A percentile compares a stretch with the other conserved stretches of the same genome.
Evolutionary conservation across 257 asterid species (phyloP).

Genomic region (Nicotiana sylvestris): DNA sequence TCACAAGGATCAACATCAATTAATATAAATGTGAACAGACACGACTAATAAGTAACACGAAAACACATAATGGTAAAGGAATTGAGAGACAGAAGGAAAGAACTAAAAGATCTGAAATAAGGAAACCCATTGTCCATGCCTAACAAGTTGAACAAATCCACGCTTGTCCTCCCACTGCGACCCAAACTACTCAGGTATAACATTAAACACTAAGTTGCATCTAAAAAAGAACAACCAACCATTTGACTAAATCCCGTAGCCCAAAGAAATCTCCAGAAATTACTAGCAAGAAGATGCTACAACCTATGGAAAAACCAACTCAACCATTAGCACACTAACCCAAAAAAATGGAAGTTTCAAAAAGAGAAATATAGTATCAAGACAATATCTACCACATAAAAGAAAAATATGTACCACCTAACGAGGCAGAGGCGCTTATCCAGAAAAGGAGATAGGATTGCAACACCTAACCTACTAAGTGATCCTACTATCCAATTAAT

Average conservation of each 20-base stretch:
- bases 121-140: too few species aligned
- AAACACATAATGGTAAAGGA: background rate
- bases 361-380: background rate
- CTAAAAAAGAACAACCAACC: background rate
- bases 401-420: background rate
- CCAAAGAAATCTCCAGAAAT: background rate
- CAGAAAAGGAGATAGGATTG: background rate
- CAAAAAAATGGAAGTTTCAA: background rate
- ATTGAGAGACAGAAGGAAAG: background rate
- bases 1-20: background rate
- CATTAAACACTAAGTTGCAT: background rate
- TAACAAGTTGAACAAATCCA: background rate
- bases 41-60: background rate
- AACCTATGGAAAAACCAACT: background rate
- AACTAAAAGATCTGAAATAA: background rate
- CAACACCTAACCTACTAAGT: background rate
- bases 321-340: background rate
- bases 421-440: background rate
- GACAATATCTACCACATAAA: background rate
- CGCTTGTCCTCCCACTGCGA: background rate
- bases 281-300: background rate
- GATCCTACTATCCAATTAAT: background rate
- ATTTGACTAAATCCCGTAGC: background rate
- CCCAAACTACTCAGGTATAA: background rate
- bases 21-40: background rate